phyloP scores from a whole-genome alignment of 371 early-diverging fungal genomes.

The Saksenaea oblongispora region DNA sequence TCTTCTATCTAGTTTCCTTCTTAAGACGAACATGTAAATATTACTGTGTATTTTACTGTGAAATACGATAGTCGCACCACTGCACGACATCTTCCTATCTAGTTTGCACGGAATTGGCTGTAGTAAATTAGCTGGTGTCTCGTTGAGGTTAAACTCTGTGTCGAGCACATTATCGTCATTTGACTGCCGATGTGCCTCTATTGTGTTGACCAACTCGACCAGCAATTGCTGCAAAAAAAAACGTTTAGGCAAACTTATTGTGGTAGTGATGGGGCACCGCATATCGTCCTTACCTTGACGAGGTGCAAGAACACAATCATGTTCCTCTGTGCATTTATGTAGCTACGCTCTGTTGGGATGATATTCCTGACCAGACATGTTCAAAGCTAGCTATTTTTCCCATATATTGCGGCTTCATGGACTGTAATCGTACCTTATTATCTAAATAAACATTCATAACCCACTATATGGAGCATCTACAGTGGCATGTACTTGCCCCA shows the following conservation, averaged over 20 bases:
- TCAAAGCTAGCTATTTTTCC: background rate
- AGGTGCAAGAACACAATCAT: background rate
- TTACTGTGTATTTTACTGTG: no score
- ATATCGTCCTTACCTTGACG: background rate
- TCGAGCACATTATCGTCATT: background rate
- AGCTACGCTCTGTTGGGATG: background rate
- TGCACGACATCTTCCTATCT: background rate
- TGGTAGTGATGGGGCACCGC: background rate
- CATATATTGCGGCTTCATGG: background rate
- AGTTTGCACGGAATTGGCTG: background rate
- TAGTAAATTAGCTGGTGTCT: background rate
- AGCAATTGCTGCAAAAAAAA: background rate
- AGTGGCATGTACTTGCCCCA: background rate
- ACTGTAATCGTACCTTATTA: background rate
- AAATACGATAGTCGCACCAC: no score
- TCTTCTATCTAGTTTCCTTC: no score
- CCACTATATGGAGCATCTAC: background rate
- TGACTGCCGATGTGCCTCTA: background rate
- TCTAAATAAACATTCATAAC: background rate
- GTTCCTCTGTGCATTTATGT: background rate
- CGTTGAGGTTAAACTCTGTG: background rate
- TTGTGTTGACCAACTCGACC: background rate
- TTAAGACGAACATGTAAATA: no score
- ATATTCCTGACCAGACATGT: background rate
- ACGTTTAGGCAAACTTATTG: background rate